Conservation (phyloP, 2,329 filamentous ascomycete species). For the Pochonia chlamydosporia region DNA sequence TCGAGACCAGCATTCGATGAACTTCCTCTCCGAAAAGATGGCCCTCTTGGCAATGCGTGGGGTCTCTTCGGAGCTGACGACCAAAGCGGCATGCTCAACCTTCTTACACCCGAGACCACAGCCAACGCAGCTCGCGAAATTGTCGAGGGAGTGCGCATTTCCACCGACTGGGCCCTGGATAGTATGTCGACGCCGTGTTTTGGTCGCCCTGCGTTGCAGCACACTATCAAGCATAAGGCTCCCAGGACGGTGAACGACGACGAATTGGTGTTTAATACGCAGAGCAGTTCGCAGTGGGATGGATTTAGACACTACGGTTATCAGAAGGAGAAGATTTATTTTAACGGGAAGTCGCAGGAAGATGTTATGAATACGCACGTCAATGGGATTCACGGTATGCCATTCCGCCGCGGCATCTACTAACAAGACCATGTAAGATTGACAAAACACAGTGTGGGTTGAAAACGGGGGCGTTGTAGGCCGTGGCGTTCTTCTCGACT, state of each 20-base stretch:
- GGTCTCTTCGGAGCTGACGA: constrained; percentile 46
- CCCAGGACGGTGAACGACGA: constrained; percentile 27
- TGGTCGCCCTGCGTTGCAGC: constrained; percentile 21
- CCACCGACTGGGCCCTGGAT: constrained; percentile 27
- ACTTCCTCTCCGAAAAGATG: constrained; percentile 42
- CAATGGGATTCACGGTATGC: constrained; percentile 24
- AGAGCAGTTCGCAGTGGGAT: constrained; percentile 34
- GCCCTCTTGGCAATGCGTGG: constrained; percentile 50
- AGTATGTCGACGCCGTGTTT: constrained; percentile 28
- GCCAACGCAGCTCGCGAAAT: constrained; percentile 23
- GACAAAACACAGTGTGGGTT: constrained; percentile 19
- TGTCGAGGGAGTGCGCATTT: constrained; percentile 22
- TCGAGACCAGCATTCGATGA: constrained; percentile 30
- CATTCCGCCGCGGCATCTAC: too few relatives aligned
- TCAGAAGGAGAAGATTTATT: constrained; percentile 28
- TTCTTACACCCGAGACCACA: constrained; percentile 34
- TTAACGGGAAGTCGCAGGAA: constrained; percentile 31
- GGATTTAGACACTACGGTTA: constrained; percentile 32
- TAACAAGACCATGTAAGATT: too few relatives aligned
- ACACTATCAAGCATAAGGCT: constrained; percentile 21
- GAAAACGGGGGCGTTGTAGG: constrained; percentile 40
- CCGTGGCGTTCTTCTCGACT: constrained; percentile 48
- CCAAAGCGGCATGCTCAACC: constrained; percentile 48
- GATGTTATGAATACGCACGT: constrained; percentile 31
- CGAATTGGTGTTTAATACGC: constrained; percentile 27